These are phyloP conservation scores for Keithomyces neogunnii DNA, from an alignment of 2,329 filamentous ascomycete species.

Conservation along the genomic window DNA sequence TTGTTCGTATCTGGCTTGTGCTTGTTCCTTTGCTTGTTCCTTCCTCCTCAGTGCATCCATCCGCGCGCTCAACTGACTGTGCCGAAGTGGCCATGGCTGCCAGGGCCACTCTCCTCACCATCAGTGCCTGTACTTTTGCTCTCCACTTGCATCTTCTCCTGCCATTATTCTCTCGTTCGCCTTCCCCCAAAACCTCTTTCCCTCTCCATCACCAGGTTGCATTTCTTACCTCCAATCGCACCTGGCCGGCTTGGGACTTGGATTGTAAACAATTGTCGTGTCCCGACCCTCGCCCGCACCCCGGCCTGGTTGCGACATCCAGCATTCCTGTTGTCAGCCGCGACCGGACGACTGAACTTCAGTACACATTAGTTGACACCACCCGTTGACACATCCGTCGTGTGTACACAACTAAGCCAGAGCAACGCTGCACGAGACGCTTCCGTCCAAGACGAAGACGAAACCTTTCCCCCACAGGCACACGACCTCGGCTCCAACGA, in stretches of 20 bases:
- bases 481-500: not conserved
- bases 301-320: slow-evolving; percentile 7
- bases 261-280: slow-evolving; percentile 2
- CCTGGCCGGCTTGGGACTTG: not conserved
- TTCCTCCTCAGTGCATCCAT: not conserved
- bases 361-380: not conserved
- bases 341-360: slow-evolving; percentile 1
- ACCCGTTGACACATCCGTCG: slow-evolving; percentile 2
- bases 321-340: slow-evolving; percentile 11
- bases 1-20: too few species aligned
- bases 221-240: slow-evolving; percentile 1
- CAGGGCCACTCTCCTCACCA: not conserved
- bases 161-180: slow-evolving; percentile 17
- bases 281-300: not conserved
- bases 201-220: not conserved
- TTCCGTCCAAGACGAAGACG: not conserved
- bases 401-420: not conserved
- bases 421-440: not conserved
- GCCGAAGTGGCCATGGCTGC: not conserved
- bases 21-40: too few species aligned
- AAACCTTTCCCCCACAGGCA: not conserved
- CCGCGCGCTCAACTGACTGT: not conserved
- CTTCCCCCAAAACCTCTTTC: not conserved
- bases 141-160: slow-evolving; percentile 2
- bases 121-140: not conserved